Evolutionary conservation across 306 rosid species (phyloP), one percentile per base, ranked within the genome.

Genomic region (Citrullus mucosospermus): DNA sequence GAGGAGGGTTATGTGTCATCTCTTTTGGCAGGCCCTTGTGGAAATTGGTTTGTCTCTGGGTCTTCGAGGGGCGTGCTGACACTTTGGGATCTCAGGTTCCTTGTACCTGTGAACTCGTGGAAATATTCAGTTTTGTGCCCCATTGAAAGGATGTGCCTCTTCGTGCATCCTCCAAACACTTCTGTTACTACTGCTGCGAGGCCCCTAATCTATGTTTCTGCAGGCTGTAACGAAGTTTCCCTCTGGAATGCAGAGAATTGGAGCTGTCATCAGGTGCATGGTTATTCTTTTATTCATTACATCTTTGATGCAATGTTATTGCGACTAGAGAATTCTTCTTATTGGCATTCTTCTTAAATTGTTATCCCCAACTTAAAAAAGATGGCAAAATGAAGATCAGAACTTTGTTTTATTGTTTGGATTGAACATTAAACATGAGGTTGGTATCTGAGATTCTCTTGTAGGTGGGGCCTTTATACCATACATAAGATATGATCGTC

Each of bases 181-280:
- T 81, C 96, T 82, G 51, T 81, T 68, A 83, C 98, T 85, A 83
- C 93, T 79, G 80, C 89, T 77, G 88, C 89, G 59, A 89, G 97
- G 84, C 98, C 98, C 81, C 97, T 92, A 85, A 89, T 95, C 80
- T 95, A 91, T 84, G 97, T 95, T 78, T 94, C 97, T 39, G 97
- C 97, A 43, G 98, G 98, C 54, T 92, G 91, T 85, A 91, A 88
- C 81, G 97, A 95, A 88, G 97, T 95, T 83, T 92, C 97, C 72
- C 98, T 95, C 80, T 95, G 98, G 98, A 95, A 95, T 88, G 97
- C 97, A 62, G 98, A 95, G 84, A 93, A 89, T 85, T 90, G 93
- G 76, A 95, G 92, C 84, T 95, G 98, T 85, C 98, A 92, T 88
- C 97, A 92, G 98, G 98, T 93, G 84, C 77, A 38, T 73, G 84